These are phyloP conservation scores for Phytophthora brassicae DNA, from an alignment of 352 stramenopile genomes.

Conservation along the genomic window DNA sequence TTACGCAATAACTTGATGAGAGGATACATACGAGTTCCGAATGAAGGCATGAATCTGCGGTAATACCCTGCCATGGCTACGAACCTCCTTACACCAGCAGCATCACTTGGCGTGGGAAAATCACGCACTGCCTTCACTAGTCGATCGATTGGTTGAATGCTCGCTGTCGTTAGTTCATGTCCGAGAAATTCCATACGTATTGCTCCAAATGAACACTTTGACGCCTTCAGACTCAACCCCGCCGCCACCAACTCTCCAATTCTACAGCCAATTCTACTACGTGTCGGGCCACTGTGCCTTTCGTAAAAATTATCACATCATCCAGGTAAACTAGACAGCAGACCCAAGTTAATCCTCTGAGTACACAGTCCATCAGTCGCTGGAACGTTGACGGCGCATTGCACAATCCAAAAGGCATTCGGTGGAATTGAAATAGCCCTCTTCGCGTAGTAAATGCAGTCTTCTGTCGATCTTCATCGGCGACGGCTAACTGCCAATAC, in stretches of 20 bases:
- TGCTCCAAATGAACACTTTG: slow-evolving; percentile 25
- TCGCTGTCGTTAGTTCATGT: slow-evolving; percentile 15
- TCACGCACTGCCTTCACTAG: slow-evolving; percentile 11
- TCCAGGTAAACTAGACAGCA: slow-evolving; percentile 27
- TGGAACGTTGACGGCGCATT: slow-evolving; percentile 31
- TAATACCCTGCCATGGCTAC: too few relatives aligned
- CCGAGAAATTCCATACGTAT: slow-evolving; percentile 4
- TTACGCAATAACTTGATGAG: too few relatives aligned
- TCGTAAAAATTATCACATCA: slow-evolving; percentile 30
- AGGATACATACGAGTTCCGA: too few relatives aligned
- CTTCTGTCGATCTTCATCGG: too few relatives aligned
- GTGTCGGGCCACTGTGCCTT: slow-evolving; percentile 11
- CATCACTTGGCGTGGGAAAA: too few relatives aligned
- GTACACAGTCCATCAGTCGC: slow-evolving; percentile 26
- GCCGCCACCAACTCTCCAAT: not conserved
- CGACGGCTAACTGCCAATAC: too few relatives aligned
- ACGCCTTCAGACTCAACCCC: slow-evolving; percentile 17
- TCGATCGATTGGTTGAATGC: slow-evolving; percentile 3
- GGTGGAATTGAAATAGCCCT: too few relatives aligned
- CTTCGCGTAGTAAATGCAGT: too few relatives aligned
- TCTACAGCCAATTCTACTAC: slow-evolving; percentile 18
- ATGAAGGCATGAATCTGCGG: too few relatives aligned
- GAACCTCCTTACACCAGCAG: too few relatives aligned
- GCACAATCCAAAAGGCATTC: slow-evolving; percentile 15
- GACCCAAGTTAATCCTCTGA: slow-evolving; percentile 20